Evolutionary conservation across 2,329 filamentous ascomycete species (phyloP), one percentile per base, ranked within the genome.

Genomic region (Claviceps sp.): DNA sequence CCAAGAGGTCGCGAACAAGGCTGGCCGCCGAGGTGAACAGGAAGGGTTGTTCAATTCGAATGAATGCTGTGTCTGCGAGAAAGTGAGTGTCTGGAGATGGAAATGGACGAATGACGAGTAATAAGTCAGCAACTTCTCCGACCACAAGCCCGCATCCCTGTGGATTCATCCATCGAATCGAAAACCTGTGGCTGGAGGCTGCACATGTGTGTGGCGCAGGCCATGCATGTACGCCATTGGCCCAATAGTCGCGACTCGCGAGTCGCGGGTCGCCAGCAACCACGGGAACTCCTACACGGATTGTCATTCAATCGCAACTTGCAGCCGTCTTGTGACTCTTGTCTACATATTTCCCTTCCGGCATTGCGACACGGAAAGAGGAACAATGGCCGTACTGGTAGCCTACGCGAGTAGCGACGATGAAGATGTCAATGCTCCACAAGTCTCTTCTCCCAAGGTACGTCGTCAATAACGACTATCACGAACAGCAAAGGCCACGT

Each of bases 371-470:
- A 2, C 34, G 14, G 14, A 6, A 17, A 45, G 8, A 45, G 13
- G 36, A 17, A 39, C 34, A 13, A 70, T 74, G 71, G 67, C 67
- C 45, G 72, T 67, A 1, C 67, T 78, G 13, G 75, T 78, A 7
- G 66, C 60, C 37, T 78, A 78, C 55, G 73, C 67, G 14, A 78
- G 75, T 57, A 77, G 74, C 51, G 73, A 76, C 44, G 75, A 76
- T 1, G 74, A 75, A 5, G 69, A 71, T 3, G 70, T 69, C 2
- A 29, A 11, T 22, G 37, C 50, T 22, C 45, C 16, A 17, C 43
- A 50, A 36, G 29, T 17, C 9, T 23, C 22, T 13, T 47, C 47
- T 4, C 38, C 47, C 20, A 47, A 48, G 47, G 53, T 49, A 52
- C 8, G 40, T 26, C 7, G 17, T 23, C 44, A 42, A 13, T 14